A percentile compares a stretch with the other conserved stretches of the same genome.
Evolutionary conservation across 108 stramenopile genomes (phyloP).

Genomic region (Stephanodiscus triporus): DNA sequence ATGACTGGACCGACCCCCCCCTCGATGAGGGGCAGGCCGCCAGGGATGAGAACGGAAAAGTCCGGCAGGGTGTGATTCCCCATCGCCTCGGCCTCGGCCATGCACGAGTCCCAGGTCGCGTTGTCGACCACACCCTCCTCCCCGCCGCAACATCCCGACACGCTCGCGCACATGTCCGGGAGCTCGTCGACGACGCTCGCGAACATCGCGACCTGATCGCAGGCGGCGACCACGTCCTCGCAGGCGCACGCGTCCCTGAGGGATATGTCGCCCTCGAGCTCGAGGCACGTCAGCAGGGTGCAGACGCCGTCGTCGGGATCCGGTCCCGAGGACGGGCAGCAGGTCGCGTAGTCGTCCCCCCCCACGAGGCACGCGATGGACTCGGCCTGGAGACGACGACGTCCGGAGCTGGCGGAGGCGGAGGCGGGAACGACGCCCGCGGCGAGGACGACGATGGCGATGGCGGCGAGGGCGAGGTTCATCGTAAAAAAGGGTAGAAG

Average conservation of each 20-base stretch:
- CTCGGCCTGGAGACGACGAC: no score
- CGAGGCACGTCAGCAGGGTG: neutral
- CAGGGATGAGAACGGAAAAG: neutral
- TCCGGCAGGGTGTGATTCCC: neutral
- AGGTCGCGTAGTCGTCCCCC: neutral
- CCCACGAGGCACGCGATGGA: neutral
- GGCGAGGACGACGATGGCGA: no score
- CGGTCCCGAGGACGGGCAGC: neutral
- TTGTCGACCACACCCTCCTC: neutral
- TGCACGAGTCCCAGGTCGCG: neutral
- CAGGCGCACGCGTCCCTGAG: neutral
- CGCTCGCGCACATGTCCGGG: constrained; percentile 1
- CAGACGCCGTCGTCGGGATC: constrained; percentile 9
- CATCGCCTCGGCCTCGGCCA: neutral
- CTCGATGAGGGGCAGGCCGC: neutral
- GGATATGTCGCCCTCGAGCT: neutral
- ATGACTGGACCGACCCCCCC: neutral
- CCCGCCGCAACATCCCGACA: neutral
- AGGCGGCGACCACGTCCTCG: neutral
- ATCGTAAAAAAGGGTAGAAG: no score
- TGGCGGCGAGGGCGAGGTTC: no score
- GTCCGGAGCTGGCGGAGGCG: no score
- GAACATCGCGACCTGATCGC: neutral
- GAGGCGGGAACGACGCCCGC: no score
- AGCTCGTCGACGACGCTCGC: neutral